Evolutionary conservation across 257 asterid genomes (phyloP).

Genomic region (Solanum chilense): DNA sequence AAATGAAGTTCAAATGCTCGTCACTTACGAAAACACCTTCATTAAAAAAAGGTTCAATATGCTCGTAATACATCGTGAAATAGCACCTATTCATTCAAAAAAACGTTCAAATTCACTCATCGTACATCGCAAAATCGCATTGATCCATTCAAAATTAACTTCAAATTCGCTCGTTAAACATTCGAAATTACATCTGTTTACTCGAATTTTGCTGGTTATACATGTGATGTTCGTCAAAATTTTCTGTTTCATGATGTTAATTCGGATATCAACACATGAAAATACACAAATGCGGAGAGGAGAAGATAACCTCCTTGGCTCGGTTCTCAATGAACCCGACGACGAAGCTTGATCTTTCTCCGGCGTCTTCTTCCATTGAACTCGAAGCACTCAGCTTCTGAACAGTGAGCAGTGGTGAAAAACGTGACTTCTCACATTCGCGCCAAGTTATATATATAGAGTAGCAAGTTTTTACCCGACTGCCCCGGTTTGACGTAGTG

Average conservation of each 20-base stretch:
- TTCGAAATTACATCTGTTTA: neutral
- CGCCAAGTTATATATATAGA: neutral
- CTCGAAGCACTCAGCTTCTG: neutral
- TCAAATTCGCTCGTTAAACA: neutral
- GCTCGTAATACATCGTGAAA: neutral
- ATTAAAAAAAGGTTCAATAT: neutral
- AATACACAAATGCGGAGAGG: neutral
- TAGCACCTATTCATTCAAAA: neutral
- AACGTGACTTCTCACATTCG: neutral
- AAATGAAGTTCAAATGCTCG: neutral
- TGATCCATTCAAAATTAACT: neutral
- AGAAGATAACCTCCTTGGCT: constrained; percentile 69
- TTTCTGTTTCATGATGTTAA: neutral
- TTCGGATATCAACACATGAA: neutral
- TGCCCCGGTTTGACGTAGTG: neutral
- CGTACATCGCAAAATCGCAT: neutral
- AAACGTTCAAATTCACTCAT: neutral
- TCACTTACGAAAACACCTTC: neutral
- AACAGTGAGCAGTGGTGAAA: neutral
- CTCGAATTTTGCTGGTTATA: neutral
- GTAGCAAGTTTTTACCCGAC: neutral
- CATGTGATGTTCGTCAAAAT: neutral
- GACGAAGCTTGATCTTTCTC: constrained; percentile 81
- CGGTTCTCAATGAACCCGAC: constrained; percentile 82
- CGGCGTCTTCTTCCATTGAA: constrained; percentile 62